Evolutionary conservation across 2,329 filamentous ascomycete genomes (phyloP), one percentile per base, ranked within the genome.

Genomic region (Pestalotiopsis sp.): DNA sequence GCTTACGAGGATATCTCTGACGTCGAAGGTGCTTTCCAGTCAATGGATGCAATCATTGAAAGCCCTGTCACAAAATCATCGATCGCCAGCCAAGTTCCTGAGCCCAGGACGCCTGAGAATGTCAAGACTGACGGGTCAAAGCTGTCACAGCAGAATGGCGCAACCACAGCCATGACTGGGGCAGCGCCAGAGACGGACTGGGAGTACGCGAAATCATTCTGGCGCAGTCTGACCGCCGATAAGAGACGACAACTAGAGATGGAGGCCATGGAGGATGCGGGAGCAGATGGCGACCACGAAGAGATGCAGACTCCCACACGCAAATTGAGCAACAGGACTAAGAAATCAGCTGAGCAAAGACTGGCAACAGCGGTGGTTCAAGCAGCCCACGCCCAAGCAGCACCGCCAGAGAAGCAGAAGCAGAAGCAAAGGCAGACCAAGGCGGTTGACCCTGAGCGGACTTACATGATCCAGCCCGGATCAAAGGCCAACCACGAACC

Each of bases 1-100:
- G 92, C 92, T 1, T 91, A 91, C 66, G 93, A 95, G 78, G 91
- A 94, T 70, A 81, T 92, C 0, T 88, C 88, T 0, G 90, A 93
- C 14, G 75, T 85, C 4, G 59, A 62, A 52, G 87, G 86, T 2
- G 87, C 91, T 0, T 95, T 93, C 74, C 84, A 89, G 75, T 94
- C 92, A 4, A 83, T 95, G 7, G 87, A 94, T 78, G 92, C 92
- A 12, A 87, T 94, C 9, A 85, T 93, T 1, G 87, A 90, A 23
- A 89, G 85, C 61, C 89, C 91, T 3, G 73, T 83, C 1, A 71
- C 76, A 65, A 89, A 64, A 87, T 83, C 61, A 86, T 88, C 25
- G 71, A 81, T 5, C 68, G 74, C 65, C 71, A 77, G 41, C 73
- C 75, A 60, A 59, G 73, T 60, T 58, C 73, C 60, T 64, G 75